Evolutionary conservation across 1,284 basidiomycete species (phyloP), one percentile per base, ranked within the genome.

Genomic region (Porphyrellus sp.): DNA sequence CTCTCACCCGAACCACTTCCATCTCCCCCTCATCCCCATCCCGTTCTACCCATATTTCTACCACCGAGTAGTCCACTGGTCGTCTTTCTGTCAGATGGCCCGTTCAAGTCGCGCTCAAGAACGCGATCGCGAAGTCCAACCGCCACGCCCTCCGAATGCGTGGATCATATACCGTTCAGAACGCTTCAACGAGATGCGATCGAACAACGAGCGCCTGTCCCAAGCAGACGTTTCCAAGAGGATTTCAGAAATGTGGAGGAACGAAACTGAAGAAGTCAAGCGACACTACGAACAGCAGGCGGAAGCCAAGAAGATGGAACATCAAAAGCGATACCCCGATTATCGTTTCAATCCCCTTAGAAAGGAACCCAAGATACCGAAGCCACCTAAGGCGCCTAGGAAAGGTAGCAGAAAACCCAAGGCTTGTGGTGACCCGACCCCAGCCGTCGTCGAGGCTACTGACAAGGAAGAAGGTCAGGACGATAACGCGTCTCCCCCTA

Each of bases 81-180:
- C 55, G 4, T 38, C 52, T 3, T 37, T 59, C 27, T 46, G 56
- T 11, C 27, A 45, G 27, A 67, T 67, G 65, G 24, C 54, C 0
- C 58, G 67, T 8, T 55, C 62, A 49, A 15, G 16, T 37, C 56
- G 62, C 20, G 4, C 54, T 16, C 65, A 63, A 49, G 62, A 51
- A 15, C 48, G 37, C 33, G 54, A 51, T 20, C 55, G 52, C 40
- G 60, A 54, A 25, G 52, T 51, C 16, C 68, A 80, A 54, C 77
- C 81, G 0, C 85, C 85, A 1, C 80, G 92, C 0, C 93, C 93
- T 3, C 84, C 86, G 16, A 96, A 96, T 68, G 86, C 93, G 0
- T 96, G 91, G 91, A 95, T 97, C 56, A 63, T 96, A n/a, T 97
- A 92, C 68, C 83, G 93, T 38, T 85, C 86, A 3, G 80, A 85